Conservation (phyloP, 805 yeast genomes). For the Metschnikowia matae region DNA sequence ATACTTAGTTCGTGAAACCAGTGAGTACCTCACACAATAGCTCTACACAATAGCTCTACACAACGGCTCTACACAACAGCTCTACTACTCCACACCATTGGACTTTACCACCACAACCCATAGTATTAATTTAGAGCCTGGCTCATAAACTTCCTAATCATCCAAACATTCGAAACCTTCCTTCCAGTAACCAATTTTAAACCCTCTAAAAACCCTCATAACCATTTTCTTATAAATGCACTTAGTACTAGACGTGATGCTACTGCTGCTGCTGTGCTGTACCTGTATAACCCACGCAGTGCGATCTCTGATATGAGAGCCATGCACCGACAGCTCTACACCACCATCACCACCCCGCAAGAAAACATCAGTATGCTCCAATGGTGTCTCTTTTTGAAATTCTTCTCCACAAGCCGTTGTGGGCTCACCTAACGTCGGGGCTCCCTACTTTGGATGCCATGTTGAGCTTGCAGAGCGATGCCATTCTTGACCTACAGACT, state of each 20-base stretch:
- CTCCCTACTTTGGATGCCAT: constrained; percentile 27
- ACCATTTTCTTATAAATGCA: no score
- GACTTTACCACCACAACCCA: no score
- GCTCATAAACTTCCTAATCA: no score
- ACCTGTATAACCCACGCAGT: not conserved
- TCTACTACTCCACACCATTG: no score
- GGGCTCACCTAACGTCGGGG: constrained; percentile 26
- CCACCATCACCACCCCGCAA: not conserved
- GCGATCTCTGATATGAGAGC: not conserved
- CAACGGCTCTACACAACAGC: no score
- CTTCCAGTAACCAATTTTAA: no score
- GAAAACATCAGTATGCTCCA: not conserved
- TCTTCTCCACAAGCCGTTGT: constrained; percentile 23
- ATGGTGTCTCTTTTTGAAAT: constrained; percentile 34
- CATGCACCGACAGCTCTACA: not conserved
- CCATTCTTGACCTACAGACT: constrained; percentile 35
- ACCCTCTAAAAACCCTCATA: no score
- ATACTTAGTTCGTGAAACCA: no score
- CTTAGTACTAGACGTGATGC: not conserved
- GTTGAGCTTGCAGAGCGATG: constrained; percentile 19
- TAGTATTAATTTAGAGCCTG: no score
- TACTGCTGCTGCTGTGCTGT: not conserved
- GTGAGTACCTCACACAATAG: no score
- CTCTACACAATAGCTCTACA: no score
- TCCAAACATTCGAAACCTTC: no score